These are phyloP conservation scores for Kalaharituber pfeilii DNA, from an alignment of 2,329 filamentous ascomycete genomes.

Conservation along the genomic window DNA sequence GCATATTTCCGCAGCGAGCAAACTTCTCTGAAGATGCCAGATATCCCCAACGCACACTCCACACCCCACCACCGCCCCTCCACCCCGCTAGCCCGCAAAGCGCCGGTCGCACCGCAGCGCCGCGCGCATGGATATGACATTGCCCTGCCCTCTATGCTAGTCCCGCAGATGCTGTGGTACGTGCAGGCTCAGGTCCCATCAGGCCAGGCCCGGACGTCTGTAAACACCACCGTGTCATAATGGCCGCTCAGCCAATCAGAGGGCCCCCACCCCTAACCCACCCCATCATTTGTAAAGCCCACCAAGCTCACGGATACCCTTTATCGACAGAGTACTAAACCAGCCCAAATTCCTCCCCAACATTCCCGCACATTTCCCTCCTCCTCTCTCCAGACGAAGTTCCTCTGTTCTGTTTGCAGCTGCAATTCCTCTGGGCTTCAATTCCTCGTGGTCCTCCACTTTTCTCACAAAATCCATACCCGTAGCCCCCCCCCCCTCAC, in stretches of 20 bases:
- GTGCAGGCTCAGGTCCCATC: no score
- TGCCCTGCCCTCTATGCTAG: no score
- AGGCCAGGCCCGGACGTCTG: no score
- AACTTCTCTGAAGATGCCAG: no score
- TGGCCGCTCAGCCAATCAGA: background rate
- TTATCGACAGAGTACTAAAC: slow-evolving; percentile 4
- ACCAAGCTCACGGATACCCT: background rate
- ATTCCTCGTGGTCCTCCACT: background rate
- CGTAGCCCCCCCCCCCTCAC: slow-evolving; percentile 5
- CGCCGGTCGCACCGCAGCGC: no score
- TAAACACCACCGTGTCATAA: slow-evolving; percentile 1
- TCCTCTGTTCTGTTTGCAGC: slow-evolving; percentile 4
- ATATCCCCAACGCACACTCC: no score
- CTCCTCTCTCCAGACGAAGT: slow-evolving; percentile 7
- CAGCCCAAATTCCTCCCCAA: background rate
- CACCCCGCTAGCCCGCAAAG: no score
- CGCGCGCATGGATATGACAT: no score
- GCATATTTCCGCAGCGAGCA: no score
- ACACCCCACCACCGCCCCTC: no score
- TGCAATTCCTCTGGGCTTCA: slow-evolving; percentile 3
- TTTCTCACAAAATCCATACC: background rate
- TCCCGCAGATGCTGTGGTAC: no score
- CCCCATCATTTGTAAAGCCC: background rate
- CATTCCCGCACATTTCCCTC: slow-evolving; percentile 3
- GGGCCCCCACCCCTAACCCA: slow-evolving; percentile 3